Evolutionary conservation across 805 yeast genomes (phyloP), one percentile per base, ranked within the genome.

Genomic region (Myxozyma neglecta): DNA sequence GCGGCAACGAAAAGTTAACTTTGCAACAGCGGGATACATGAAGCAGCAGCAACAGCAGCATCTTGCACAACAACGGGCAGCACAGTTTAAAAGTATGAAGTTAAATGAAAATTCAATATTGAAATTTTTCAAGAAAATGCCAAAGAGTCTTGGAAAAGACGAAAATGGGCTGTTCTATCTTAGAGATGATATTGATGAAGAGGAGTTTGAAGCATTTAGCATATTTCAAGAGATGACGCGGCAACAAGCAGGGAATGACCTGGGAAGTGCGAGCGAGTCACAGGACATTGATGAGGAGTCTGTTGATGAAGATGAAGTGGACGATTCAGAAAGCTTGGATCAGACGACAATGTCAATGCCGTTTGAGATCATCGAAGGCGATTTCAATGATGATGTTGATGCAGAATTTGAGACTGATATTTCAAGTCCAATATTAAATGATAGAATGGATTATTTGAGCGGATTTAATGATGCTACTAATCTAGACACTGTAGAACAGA

Each of bases 321-420:
- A 9, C 11, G 56, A 53, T 24, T 8, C 16, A 9, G 48, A 42
- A 11, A n/a, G 14, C 9, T 48, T 43, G 11, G 24, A 24, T 2
- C 16, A 14, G 6, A 32, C 10, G 16, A 29, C 42, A 8, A 18
- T n/a, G 20, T 11, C 36, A 11, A 35, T 32, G 43, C 56, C 56
- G 6, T 54, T 54, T 46, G 52, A 54, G 34, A 37, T 54, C 11
- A 29, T 54, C 37, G 52, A 45, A 4, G 45, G 42, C 14, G 10
- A 16, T 5, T 37, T 11, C n/a, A 47, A 29, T 18, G 35, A 40
- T 40, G 18, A 24, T 24, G 16, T 8, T n/a, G 47, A 42, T 24
- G 39, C 24, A 6, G 55, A 50, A n/a, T 10, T 14, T 18, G 45
- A 29, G 37, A 29, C 5, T 5, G 40, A 35, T 16, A 34, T 34